Conservation (phyloP, 179 eudicot species). For the Heliamphora ciliata region DNA sequence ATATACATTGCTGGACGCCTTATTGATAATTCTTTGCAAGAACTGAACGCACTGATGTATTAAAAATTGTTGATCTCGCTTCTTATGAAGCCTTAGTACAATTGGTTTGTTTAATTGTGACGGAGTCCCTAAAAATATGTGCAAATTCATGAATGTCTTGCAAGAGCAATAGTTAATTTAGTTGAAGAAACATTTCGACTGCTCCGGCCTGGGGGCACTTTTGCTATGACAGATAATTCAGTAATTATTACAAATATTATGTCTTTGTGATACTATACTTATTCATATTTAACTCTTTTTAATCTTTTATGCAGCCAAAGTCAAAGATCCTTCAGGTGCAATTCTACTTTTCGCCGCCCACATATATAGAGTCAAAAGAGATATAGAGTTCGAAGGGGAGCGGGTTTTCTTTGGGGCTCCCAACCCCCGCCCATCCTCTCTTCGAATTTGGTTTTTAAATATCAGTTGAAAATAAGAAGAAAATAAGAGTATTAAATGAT, state of each 20-base stretch:
- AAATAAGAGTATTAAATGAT: background rate
- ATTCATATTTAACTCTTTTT: conserved; percentile 1
- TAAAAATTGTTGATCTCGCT: background rate
- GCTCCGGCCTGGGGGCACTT: conserved; percentile 89
- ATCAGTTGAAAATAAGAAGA: background rate
- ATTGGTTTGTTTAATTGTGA: background rate
- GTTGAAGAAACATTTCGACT: conserved; percentile 80
- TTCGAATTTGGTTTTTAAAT: background rate
- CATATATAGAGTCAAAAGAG: no score
- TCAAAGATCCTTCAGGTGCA: conserved; percentile 88
- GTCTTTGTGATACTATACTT: no score
- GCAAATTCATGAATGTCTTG: conserved; percentile 93
- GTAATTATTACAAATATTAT: conserved; percentile 27
- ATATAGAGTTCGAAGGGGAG: no score
- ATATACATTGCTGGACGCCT: background rate
- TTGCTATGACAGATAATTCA: conserved; percentile 78
- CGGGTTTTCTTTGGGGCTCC: no score
- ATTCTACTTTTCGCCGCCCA: background rate
- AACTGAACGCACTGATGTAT: background rate
- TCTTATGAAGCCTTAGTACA: background rate
- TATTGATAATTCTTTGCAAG: background rate
- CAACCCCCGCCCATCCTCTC: background rate
- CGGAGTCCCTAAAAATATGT: background rate
- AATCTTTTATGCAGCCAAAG: conserved; percentile 63
- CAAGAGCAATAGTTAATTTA: conserved; percentile 60